Base-by-base conservation (phyloP, 805 yeast species). In the Candida glaebosa region DNA sequence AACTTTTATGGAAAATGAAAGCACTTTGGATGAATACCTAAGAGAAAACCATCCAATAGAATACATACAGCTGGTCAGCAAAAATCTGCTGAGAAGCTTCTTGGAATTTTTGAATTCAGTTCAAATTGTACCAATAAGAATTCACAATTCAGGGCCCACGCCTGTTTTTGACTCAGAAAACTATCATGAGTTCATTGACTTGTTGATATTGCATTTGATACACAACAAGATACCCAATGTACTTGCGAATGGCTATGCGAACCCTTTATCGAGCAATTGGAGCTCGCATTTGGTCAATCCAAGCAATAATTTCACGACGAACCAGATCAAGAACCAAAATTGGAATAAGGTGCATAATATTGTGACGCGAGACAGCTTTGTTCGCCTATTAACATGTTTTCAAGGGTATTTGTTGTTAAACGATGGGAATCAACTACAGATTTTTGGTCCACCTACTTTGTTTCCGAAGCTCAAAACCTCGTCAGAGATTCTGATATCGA, bases 341-440 rank as follows among this genome's bases (percentile, higher is more conserved):
- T 81, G 86, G 79, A 65, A 66, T 22, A 46, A 52, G 2, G 34
- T 80, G 0, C 75, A 63, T 42, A 44, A 42, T 2, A 22, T 58
- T 1, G 46, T 79, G 2, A 83, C 82, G 0, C 52, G 57, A 5
- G 42, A 43, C 1, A 41, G 43, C 1, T 79, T 81, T 50, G 36
- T 69, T 4, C 42, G 65, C 5, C 35, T 80, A 16, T 14, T 80
- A 3, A 34, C 72, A 4, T 65, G 65, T 32, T 52, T 50, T 33
- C 51, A 61, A 4, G 69, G 75, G 7, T 61, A 56, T 43, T 40
- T 52, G 6, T 38, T 34, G 37, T 22, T 45, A 16, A 39, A 20
- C 3, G 36, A 18, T 22, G 57, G 50, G 3, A 36, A 40, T 14
- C 44, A 25, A 5, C 33, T 61, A 7, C 65, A 58, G 33, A 16